phyloP scores from a whole-genome alignment of 75 land plant genomes.

The Picea sitchensis region DNA sequence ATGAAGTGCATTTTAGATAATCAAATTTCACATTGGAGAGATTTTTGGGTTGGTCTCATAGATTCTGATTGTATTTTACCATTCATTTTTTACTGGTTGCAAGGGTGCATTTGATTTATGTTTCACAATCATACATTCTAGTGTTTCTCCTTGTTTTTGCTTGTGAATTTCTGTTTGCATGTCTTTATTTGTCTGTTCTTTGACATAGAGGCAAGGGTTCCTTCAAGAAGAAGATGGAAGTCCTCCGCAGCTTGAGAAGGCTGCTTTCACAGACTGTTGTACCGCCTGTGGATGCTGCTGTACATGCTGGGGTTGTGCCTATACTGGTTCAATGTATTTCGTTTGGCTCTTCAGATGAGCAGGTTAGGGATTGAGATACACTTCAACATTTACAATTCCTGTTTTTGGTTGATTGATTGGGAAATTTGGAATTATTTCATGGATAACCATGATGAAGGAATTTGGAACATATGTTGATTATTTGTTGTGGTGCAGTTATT shows the following conservation, averaged over 20 bases:
- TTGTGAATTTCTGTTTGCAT: not conserved
- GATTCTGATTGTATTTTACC: too few relatives aligned
- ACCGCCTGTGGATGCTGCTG: constrained; percentile 83
- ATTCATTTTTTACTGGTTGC: not conserved
- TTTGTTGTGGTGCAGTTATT: constrained; percentile 52
- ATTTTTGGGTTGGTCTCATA: too few relatives aligned
- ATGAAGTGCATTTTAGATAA: too few relatives aligned
- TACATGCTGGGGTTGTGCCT: constrained; percentile 86
- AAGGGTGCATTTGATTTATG: not conserved
- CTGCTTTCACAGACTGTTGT: constrained; percentile 65
- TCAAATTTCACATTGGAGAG: too few relatives aligned
- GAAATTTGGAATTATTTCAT: not conserved
- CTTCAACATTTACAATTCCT: not conserved
- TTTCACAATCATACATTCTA: not conserved
- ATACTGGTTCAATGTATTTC: constrained; percentile 82
- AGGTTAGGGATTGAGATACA: constrained; percentile 40
- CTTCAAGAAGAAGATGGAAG: constrained; percentile 59
- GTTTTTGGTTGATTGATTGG: not conserved
- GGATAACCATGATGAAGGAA: not conserved
- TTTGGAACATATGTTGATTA: not conserved
- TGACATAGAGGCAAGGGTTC: constrained; percentile 70
- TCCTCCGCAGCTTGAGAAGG: constrained; percentile 69
- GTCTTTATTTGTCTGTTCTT: constrained; percentile 2
- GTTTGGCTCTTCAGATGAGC: constrained; percentile 96
- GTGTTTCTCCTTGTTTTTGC: not conserved